Evolutionary conservation across 129 eudicot species (phyloP), one percentile per base, ranked within the genome.

Genomic region (Centrapalus pauciflorus): DNA sequence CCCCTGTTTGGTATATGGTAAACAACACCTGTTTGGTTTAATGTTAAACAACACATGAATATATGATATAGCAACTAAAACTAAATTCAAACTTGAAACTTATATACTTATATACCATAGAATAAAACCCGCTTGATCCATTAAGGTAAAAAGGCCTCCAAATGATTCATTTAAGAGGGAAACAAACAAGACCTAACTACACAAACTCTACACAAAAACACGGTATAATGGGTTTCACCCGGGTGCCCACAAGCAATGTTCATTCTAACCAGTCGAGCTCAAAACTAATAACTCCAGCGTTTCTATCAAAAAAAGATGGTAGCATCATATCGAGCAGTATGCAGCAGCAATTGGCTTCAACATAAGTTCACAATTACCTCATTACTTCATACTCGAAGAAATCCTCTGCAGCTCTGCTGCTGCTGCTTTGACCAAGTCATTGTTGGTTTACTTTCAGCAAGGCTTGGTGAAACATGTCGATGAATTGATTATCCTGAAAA

Each of bases 401-500:
- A n/a, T n/a, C n/a, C n/a, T n/a, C n/a, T n/a, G n/a, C n/a, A 58
- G 10, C 28, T 65, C 51, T 17, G 69, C 29, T 58, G 23, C 45
- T 62, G 33, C 32, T 30, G 26, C 17, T 10, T 20, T 32, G 51
- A 46, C 55, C 52, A 29, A 60, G 66, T 80, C 73, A 82, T 64
- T 65, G 70, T 33, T 80, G 87, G 37, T 82, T 81, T 64, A 45
- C 92, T 70, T 76, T 79, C 66, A 69, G 59, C 66, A 85, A 70
- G 11, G 92, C 92, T 77, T 82, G 82, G 74, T 78, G 79, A 29
- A 85, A 65, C 88, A 79, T 73, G 55, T 85, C 92, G 17, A 85
- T 82, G 76, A 82, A 85, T 62, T 79, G 87, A 71, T 82, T 74
- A 70, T 82, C 92, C 92, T 85, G 81, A 14, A 64, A 66, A 69